Percentiles rank a stretch among this genome's conserved stretches.
Conservation (phyloP, 163 green algal species). For the Chloroidium sp. region DNA sequence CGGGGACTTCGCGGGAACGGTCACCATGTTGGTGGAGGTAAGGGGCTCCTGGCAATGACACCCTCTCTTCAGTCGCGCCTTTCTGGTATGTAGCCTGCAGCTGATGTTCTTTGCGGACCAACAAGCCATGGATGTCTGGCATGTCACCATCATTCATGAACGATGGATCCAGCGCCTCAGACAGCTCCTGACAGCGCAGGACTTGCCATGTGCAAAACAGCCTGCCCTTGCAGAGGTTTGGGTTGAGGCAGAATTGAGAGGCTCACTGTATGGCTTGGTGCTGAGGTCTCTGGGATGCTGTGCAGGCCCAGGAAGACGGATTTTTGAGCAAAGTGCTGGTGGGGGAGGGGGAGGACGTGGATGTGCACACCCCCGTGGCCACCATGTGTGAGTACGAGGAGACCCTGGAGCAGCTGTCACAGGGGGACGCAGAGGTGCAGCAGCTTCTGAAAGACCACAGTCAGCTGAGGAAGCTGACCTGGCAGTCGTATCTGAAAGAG, state of each 20-base stretch:
- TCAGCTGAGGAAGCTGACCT: background rate
- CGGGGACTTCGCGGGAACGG: slow-evolving; percentile 4
- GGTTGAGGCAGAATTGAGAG: too few species aligned
- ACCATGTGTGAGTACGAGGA: slow-evolving; percentile 2
- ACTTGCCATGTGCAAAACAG: too few species aligned
- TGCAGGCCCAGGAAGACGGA: slow-evolving; percentile 7
- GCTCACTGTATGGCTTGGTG: too few species aligned
- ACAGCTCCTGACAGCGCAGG: too few species aligned
- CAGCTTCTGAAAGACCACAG: background rate
- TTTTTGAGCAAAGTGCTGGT: slow-evolving; percentile 2
- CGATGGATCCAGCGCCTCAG: too few species aligned
- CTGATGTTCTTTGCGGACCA: too few species aligned
- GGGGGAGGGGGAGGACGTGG: slow-evolving; percentile 4
- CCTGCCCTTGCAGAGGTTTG: too few species aligned
- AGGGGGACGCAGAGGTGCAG: background rate
- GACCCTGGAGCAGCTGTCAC: background rate
- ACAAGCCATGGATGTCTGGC: too few species aligned
- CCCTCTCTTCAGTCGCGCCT: too few species aligned
- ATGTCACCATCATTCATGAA: too few species aligned
- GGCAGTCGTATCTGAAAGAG: slow-evolving; percentile 12
- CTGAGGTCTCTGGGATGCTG: background rate
- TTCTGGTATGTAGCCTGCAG: too few species aligned
- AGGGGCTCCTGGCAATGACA: too few species aligned
- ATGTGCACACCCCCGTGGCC: slow-evolving; percentile 1
- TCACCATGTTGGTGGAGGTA: slow-evolving; percentile 9